Evolutionary conservation across 495 filamentous ascomycete species (phyloP).

Genomic region (Penicillium flavigenum): DNA sequence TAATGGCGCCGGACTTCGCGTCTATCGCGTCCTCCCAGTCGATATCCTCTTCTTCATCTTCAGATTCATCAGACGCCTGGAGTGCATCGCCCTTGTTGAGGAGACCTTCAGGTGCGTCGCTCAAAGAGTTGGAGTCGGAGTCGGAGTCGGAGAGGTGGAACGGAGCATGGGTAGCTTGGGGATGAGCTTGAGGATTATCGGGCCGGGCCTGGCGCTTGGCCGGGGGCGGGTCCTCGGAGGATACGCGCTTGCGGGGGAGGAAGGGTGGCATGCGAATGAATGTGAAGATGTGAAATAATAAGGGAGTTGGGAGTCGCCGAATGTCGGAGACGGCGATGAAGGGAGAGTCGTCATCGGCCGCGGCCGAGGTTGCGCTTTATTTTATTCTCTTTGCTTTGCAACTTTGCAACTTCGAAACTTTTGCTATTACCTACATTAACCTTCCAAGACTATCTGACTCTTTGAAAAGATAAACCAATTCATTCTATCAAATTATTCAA

Average conservation of each 20-base stretch:
- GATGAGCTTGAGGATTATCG: slow-evolving; percentile 6
- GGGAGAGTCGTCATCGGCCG: slow-evolving; percentile 24
- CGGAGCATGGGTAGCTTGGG: slow-evolving; percentile 1
- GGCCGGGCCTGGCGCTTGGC: slow-evolving; percentile 53
- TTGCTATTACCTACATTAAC: not conserved
- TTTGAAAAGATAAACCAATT: not conserved
- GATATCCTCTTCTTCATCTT: slow-evolving; percentile 57
- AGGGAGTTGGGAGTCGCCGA: slow-evolving; percentile 1
- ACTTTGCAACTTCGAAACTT: slow-evolving; percentile 5
- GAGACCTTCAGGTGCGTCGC: slow-evolving; percentile 48
- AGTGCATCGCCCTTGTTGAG: slow-evolving; percentile 21
- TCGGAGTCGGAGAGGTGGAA: slow-evolving; percentile 29
- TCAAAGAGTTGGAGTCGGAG: slow-evolving; percentile 61
- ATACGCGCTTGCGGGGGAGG: slow-evolving; percentile 50
- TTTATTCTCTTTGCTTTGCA: not conserved
- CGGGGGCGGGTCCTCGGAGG: slow-evolving; percentile 64
- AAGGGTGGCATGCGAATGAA: slow-evolving; percentile 51
- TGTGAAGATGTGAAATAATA: slow-evolving; percentile 1
- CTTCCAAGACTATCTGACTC: no score
- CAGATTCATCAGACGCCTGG: slow-evolving; percentile 8
- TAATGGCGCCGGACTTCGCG: slow-evolving; percentile 34
- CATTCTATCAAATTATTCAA: not conserved
- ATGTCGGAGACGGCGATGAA: slow-evolving; percentile 19
- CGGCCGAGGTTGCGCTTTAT: slow-evolving; percentile 24
- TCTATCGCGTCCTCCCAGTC: slow-evolving; percentile 87